Percentiles rank a stretch among this genome's conserved stretches.
phyloP scores from a whole-genome alignment of 1,139 yeast genomes.

The Torulaspora globosa region DNA sequence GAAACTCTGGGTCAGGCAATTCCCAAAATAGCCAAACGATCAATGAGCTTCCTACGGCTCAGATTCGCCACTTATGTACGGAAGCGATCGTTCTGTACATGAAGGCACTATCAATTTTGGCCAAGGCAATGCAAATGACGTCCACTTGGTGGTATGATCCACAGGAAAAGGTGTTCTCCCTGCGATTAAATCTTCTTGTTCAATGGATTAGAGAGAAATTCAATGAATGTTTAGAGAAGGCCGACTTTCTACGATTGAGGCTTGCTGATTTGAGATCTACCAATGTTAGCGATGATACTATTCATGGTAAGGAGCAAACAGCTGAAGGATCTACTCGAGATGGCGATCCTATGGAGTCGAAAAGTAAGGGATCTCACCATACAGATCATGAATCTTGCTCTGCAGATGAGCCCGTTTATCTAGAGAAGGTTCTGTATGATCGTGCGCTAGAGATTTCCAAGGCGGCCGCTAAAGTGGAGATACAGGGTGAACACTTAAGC shows the following conservation, averaged over 20 bases:
- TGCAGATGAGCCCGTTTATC: slow-evolving; percentile 43
- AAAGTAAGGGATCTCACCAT: neutral
- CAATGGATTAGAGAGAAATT: slow-evolving; percentile 91
- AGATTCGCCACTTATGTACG: slow-evolving; percentile 24
- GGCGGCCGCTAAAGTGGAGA: slow-evolving; percentile 83
- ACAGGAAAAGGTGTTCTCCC: slow-evolving; percentile 40
- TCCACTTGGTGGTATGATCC: slow-evolving; percentile 81
- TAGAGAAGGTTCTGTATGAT: slow-evolving; percentile 84
- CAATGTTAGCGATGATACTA: slow-evolving; percentile 11
- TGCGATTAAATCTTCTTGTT: slow-evolving; percentile 68
- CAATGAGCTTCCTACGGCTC: slow-evolving; percentile 48
- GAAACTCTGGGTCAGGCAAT: slow-evolving; percentile 13
- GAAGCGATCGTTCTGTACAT: slow-evolving; percentile 85
- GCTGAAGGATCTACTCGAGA: slow-evolving; percentile 7
- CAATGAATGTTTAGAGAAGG: slow-evolving; percentile 84
- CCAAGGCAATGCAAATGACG: slow-evolving; percentile 81
- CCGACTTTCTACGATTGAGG: slow-evolving; percentile 56
- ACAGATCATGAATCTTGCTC: slow-evolving; percentile 3
- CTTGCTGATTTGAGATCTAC: slow-evolving; percentile 17
- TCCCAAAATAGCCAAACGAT: slow-evolving; percentile 22
- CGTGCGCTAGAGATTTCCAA: slow-evolving; percentile 90
- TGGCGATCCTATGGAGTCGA: slow-evolving; percentile 1
- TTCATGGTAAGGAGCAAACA: slow-evolving; percentile 6
- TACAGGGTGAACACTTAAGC: slow-evolving; percentile 66
- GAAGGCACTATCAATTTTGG: slow-evolving; percentile 74